Evolutionary conservation across 805 yeast species (phyloP).

Genomic region (Wickerhamiella brachini): DNA sequence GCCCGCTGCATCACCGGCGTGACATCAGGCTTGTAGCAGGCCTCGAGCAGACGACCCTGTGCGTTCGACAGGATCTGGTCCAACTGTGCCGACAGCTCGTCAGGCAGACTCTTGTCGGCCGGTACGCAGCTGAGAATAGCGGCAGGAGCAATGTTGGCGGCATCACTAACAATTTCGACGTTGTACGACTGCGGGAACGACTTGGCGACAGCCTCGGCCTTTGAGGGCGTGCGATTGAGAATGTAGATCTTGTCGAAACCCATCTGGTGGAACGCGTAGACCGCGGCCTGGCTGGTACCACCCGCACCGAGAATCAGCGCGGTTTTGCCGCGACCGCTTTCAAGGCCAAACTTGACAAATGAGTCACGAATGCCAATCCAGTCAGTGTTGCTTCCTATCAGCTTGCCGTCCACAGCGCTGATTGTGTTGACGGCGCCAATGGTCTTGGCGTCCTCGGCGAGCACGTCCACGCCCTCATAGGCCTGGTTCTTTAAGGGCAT

Average conservation of each 20-base stretch:
- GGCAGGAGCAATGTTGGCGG: conserved; percentile 30
- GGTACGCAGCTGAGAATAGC: conserved; percentile 24
- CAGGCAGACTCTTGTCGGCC: conserved; percentile 11
- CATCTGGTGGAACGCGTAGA: conserved; percentile 64
- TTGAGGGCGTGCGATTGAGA: conserved; percentile 64
- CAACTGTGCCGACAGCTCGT: conserved; percentile 4
- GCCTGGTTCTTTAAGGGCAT: conserved; percentile 84
- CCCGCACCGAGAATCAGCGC: conserved; percentile 94
- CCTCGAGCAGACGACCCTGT: conserved; percentile 56
- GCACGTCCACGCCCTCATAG: conserved; percentile 46
- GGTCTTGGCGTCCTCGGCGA: conserved; percentile 61
- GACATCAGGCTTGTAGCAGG: conserved; percentile 81
- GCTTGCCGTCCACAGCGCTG: conserved; percentile 36
- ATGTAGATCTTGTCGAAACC: conserved; percentile 69
- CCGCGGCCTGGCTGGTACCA: conserved; percentile 93
- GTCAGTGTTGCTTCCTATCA: conserved; percentile 85
- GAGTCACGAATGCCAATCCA: conserved; percentile 80
- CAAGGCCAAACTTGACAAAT: conserved; percentile 46
- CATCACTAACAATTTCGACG: conserved; percentile 36
- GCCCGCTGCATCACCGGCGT: conserved; percentile 84
- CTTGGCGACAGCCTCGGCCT: conserved; percentile 42
- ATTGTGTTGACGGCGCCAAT: conserved; percentile 93
- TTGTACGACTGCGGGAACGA: conserved; percentile 49
- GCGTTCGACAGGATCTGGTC: conserved; percentile 28
- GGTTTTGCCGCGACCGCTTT: conserved; percentile 22